These are phyloP conservation scores for Marasmius fiardii DNA, from an alignment of 1,284 basidiomycete species.

Conservation along the genomic window DNA sequence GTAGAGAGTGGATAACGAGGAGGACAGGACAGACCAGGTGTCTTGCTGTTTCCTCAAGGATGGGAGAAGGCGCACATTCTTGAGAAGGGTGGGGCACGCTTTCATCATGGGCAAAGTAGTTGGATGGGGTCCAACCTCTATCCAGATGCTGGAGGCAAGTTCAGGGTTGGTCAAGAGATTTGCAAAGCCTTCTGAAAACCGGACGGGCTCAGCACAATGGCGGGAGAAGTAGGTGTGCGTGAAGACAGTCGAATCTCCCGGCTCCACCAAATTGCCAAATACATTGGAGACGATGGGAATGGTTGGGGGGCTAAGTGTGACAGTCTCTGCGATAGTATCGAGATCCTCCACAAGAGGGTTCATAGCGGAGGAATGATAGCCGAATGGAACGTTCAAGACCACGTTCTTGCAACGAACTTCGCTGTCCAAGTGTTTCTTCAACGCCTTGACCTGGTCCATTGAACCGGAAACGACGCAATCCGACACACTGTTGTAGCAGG, in stretches of 20 bases:
- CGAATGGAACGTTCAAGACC: conserved; percentile 53
- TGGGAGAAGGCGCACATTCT: conserved; percentile 34
- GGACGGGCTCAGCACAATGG: conserved; percentile 60
- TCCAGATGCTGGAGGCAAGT: conserved; percentile 40
- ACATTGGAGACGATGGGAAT: conserved; percentile 62
- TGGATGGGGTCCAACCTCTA: conserved; percentile 66
- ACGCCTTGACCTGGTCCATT: conserved; percentile 33
- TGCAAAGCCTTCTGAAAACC: conserved; percentile 48
- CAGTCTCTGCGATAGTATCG: conserved; percentile 29
- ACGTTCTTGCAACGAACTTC: conserved; percentile 34
- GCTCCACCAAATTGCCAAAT: conserved; percentile 45
- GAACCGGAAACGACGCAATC: conserved; percentile 60
- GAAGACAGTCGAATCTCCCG: conserved; percentile 49
- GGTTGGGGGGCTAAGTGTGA: conserved; percentile 40
- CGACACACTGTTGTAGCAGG: conserved; percentile 58
- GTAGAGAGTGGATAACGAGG: conserved; percentile 48
- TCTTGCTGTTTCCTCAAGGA: conserved; percentile 46
- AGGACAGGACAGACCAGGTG: conserved; percentile 41
- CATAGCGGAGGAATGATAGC: conserved; percentile 65
- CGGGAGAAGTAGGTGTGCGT: conserved; percentile 49
- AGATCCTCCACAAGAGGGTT: conserved; percentile 48
- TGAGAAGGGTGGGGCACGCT: conserved; percentile 31
- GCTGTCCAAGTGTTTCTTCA: conserved; percentile 39
- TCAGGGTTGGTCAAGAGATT: conserved; percentile 30
- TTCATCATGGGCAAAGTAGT: conserved; percentile 55